These are phyloP conservation scores for Trichoderma virens DNA, from an alignment of 495 filamentous ascomycete species.

Conservation along the genomic window DNA sequence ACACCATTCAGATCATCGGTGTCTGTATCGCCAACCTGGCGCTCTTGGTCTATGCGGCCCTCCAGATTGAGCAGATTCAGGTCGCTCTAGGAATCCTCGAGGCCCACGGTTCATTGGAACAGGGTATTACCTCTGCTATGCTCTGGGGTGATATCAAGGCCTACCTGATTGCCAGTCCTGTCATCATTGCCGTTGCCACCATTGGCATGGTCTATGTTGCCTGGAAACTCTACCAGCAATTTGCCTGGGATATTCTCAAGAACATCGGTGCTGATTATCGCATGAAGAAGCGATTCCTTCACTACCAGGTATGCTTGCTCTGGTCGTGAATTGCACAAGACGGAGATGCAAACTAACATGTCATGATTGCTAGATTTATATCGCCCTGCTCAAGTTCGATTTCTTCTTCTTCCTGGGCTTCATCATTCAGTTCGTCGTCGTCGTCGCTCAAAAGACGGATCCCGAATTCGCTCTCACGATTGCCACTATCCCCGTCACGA, in stretches of 20 bases:
- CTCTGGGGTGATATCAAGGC: conserved; percentile 65
- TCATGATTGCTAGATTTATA: conserved; percentile 68
- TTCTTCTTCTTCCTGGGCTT: conserved; percentile 99
- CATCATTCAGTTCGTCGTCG: conserved; percentile 92
- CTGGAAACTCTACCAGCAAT: conserved; percentile 96
- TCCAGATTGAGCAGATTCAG: conserved; percentile 83
- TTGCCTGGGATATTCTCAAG: conserved; percentile 99
- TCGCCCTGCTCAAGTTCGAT: conserved; percentile 95
- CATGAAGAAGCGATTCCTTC: conserved; percentile 92
- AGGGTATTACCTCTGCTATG: conserved; percentile 28
- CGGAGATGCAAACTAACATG: conserved; percentile 25
- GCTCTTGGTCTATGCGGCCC: conserved; percentile 82
- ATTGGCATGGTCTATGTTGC: conserved; percentile 66
- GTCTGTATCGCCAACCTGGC: conserved; percentile 86
- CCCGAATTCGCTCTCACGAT: conserved; percentile 80
- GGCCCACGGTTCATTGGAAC: conserved; percentile 19
- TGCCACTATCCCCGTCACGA: conserved; percentile 83
- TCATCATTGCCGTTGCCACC: conserved; percentile 69
- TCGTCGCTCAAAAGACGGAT: conserved; percentile 62
- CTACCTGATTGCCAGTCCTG: conserved; percentile 78
- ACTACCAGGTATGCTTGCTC: conserved; percentile 72
- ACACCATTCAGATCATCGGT: conserved; percentile 97
- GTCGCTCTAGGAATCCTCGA: conserved; percentile 53
- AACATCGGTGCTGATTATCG: conserved; percentile 95
- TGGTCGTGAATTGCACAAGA: background rate